Conservation (phyloP, 345 rosid genomes). For the Conringia planisiliqua region DNA sequence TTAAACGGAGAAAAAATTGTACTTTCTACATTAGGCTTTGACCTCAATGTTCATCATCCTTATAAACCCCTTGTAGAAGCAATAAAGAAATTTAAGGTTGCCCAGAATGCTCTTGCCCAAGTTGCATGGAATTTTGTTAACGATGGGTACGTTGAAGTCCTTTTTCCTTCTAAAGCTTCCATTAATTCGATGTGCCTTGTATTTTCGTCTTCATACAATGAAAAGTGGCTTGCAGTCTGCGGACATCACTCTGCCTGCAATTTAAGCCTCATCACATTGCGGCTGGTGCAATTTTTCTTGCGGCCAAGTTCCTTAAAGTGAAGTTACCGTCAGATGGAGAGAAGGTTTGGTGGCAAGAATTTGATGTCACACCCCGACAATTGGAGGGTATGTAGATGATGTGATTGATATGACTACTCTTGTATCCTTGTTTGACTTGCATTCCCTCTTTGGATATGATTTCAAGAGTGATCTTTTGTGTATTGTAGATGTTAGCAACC, state of each 20-base stretch:
- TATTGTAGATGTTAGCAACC: conserved; percentile 83
- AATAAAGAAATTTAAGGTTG: conserved; percentile 94
- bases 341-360: conserved; percentile 99
- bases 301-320: conserved; percentile 97
- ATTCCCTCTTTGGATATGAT: not conserved
- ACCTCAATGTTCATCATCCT: conserved; percentile 88
- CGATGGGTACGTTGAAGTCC: conserved; percentile 77
- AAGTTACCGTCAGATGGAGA: conserved; percentile 98
- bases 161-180: conserved; percentile 32
- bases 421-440: not conserved
- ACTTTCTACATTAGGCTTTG: conserved; percentile 89
- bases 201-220: conserved; percentile 50
- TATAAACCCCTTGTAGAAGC: conserved; percentile 98
- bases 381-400: conserved; percentile 69
- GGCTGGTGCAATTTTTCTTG: conserved; percentile 99
- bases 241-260: conserved; percentile 99
- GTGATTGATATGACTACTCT: not conserved
- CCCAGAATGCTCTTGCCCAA: conserved; percentile 94
- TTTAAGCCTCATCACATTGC: conserved; percentile 99
- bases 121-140: conserved; percentile 99
- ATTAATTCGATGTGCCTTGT: conserved; percentile 45
- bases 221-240: conserved; percentile 88
- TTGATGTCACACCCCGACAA: conserved; percentile 94
- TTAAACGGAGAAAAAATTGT: conserved; percentile 86
- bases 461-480: not conserved